A percentile compares a stretch with the other conserved stretches of the same genome.
Evolutionary conservation across 805 yeast genomes (phyloP).

Genomic region (Wickerhamiella qilinensis): DNA sequence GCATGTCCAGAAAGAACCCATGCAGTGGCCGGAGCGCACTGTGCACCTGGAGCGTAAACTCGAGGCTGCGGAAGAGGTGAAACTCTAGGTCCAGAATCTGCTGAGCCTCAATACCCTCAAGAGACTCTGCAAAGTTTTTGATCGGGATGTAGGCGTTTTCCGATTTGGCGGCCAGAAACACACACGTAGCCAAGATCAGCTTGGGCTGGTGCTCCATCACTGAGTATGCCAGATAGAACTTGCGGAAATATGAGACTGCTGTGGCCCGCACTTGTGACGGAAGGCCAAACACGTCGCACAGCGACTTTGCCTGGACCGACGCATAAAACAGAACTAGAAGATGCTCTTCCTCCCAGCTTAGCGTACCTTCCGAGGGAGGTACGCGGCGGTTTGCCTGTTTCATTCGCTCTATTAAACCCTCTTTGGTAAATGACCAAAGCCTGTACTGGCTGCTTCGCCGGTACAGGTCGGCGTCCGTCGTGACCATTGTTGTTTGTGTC

Average conservation of each 20-base stretch:
- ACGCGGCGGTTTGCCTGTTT: slow-evolving; percentile 31
- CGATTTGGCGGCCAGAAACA: slow-evolving; percentile 82
- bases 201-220: slow-evolving; percentile 85
- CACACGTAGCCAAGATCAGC: slow-evolving; percentile 57
- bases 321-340: slow-evolving; percentile 47
- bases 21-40: slow-evolving; percentile 83
- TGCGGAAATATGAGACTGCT: slow-evolving; percentile 64
- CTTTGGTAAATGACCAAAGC: slow-evolving; percentile 66
- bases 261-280: slow-evolving; percentile 84
- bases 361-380: slow-evolving; percentile 26
- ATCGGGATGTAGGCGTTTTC: slow-evolving; percentile 84
- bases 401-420: slow-evolving; percentile 35
- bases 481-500: slow-evolving; percentile 17
- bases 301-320: slow-evolving; percentile 50
- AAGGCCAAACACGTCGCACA: slow-evolving; percentile 58
- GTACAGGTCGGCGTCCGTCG: slow-evolving; percentile 73
- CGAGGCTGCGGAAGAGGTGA: slow-evolving; percentile 49
- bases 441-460: slow-evolving; percentile 74
- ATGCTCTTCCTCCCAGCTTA: slow-evolving; percentile 55
- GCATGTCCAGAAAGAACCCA: slow-evolving; percentile 88
- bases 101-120: slow-evolving; percentile 35
- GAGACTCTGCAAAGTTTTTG: slow-evolving; percentile 55
- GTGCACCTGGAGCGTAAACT: slow-evolving; percentile 70
- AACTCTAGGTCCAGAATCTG: slow-evolving; percentile 71
- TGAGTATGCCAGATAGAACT: slow-evolving; percentile 64